Conservation (phyloP, 345 rosid genomes). For the Gossypium herbaceum region DNA sequence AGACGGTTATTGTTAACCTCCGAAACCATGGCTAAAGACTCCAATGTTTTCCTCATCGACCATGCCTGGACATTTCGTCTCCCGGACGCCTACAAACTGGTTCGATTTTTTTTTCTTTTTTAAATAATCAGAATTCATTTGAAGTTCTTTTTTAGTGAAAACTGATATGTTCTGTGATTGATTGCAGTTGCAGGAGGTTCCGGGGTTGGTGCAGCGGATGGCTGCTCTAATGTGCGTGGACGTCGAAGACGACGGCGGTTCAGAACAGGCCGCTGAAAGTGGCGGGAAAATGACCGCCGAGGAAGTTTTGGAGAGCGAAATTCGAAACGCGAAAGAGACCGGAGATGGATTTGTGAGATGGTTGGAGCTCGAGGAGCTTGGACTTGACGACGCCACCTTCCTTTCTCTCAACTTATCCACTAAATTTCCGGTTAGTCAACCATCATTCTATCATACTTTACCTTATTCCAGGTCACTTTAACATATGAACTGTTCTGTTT, state of each 20-base stretch:
- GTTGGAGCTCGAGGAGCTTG: slow-evolving; percentile 87
- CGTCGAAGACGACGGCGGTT: slow-evolving; percentile 30
- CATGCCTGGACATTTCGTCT: slow-evolving; percentile 98
- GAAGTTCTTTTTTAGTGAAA: neutral
- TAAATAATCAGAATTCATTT: neutral
- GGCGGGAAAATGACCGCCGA: slow-evolving; percentile 32
- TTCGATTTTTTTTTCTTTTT: neutral
- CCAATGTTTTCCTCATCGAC: slow-evolving; percentile 78
- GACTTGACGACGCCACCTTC: slow-evolving; percentile 51
- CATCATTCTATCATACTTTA: neutral
- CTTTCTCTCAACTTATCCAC: slow-evolving; percentile 52
- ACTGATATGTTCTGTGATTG: slow-evolving; percentile 7
- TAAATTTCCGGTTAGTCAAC: slow-evolving; percentile 53
- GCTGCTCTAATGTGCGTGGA: slow-evolving; percentile 86
- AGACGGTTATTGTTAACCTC: slow-evolving; percentile 67
- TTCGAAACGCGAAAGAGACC: slow-evolving; percentile 40
- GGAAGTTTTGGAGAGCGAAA: slow-evolving; percentile 50
- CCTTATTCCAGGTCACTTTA: neutral
- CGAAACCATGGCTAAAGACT: slow-evolving; percentile 47
- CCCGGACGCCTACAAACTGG: slow-evolving; percentile 72
- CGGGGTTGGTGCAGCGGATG: slow-evolving; percentile 94
- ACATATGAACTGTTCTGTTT: neutral
- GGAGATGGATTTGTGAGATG: slow-evolving; percentile 53
- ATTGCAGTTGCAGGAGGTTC: slow-evolving; percentile 73
- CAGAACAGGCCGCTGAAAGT: slow-evolving; percentile 33